Evolutionary conservation across 2,329 filamentous ascomycete genomes (phyloP).

Genomic region (Fusarium tuaranense): DNA sequence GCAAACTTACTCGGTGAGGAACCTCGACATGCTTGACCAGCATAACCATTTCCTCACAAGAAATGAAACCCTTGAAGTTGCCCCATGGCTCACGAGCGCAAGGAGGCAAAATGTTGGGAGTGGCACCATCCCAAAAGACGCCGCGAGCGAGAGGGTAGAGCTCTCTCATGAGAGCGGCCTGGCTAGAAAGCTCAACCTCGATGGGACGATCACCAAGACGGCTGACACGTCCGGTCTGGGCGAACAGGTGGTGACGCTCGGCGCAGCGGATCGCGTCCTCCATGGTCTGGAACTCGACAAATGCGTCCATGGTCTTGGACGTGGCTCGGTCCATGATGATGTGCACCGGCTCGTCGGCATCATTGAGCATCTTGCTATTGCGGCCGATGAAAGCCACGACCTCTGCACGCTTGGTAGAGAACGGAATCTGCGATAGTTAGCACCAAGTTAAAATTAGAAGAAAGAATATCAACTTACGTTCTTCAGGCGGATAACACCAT

Average conservation of each 20-base stretch:
- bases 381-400: slow-evolving; percentile 70
- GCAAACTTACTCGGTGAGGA: slow-evolving; percentile 66
- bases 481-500: slow-evolving; percentile 62
- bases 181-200: slow-evolving; percentile 67
- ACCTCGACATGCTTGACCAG: slow-evolving; percentile 72
- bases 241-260: slow-evolving; percentile 57
- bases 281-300: slow-evolving; percentile 66
- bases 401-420: slow-evolving; percentile 64
- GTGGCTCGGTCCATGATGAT: slow-evolving; percentile 74
- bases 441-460: background rate
- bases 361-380: slow-evolving; percentile 66
- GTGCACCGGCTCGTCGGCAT: slow-evolving; percentile 67
- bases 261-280: slow-evolving; percentile 67
- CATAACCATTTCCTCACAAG: slow-evolving; percentile 72
- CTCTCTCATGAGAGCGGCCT: slow-evolving; percentile 69
- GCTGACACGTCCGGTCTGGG: slow-evolving; percentile 53
- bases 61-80: slow-evolving; percentile 71
- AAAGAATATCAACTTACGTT: slow-evolving; percentile 56
- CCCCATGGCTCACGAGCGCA: slow-evolving; percentile 58
- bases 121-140: slow-evolving; percentile 64
- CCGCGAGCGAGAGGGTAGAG: slow-evolving; percentile 70
- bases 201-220: slow-evolving; percentile 70
- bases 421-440: slow-evolving; percentile 64
- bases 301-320: slow-evolving; percentile 72
- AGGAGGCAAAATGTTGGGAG: slow-evolving; percentile 54